Conservation (phyloP, 768 basidiomycete genomes). For the Imleria badia region DNA sequence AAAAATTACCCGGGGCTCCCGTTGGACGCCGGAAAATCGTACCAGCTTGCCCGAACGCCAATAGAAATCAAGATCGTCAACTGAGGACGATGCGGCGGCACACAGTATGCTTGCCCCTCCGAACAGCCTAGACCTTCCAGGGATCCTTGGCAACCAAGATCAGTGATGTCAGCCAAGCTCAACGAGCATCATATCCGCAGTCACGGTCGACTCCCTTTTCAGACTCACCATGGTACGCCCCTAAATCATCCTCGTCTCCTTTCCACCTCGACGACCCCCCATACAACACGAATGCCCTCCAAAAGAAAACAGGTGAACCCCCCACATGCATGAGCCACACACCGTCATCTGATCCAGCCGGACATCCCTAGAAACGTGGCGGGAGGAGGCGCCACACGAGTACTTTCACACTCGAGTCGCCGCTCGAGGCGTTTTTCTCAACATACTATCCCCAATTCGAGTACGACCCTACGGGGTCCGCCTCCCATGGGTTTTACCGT, state of each 20-base stretch:
- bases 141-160: background rate
- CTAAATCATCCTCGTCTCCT: background rate
- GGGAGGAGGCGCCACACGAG: background rate
- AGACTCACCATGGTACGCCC: background rate
- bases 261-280: background rate
- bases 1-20: no score
- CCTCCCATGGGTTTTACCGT: constrained; percentile 18
- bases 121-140: background rate
- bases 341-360: background rate
- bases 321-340: no score
- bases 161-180: constrained; percentile 1
- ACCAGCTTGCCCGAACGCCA: no score
- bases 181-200: background rate
- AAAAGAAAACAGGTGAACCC: background rate
- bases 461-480: constrained; percentile 5
- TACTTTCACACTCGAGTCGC: background rate
- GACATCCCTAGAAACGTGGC: background rate
- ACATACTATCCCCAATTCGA: background rate
- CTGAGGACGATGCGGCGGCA: no score
- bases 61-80: no score
- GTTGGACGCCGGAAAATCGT: no score
- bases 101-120: no score
- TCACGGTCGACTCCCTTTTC: background rate
- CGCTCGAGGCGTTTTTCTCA: constrained; percentile 5
- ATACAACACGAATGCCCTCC: constrained; percentile 1